Conservation (phyloP, 176 grass and related monocot species). For the Chloris gayana region DNA sequence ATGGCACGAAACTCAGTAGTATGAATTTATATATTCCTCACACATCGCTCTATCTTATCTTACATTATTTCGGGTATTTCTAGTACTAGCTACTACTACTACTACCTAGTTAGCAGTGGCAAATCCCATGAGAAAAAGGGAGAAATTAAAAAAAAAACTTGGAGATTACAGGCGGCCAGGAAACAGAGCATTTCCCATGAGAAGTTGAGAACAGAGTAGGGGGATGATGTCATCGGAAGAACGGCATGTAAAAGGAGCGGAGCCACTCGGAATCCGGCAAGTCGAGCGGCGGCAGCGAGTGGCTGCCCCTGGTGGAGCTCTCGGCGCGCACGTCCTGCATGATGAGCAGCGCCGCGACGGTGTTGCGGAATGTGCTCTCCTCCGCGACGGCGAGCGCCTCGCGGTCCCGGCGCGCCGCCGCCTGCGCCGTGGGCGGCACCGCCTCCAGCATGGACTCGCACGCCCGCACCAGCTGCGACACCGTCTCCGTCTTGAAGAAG, state of each 20-base stretch:
- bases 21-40: background rate
- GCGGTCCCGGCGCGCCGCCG: slow-evolving; percentile 18
- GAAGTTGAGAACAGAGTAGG: background rate
- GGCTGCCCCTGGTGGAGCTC: slow-evolving; percentile 75
- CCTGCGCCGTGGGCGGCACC: slow-evolving; percentile 43
- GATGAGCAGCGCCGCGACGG: slow-evolving; percentile 68
- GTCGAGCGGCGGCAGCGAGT: slow-evolving; percentile 86
- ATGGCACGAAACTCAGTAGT: background rate
- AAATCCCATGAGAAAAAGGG: background rate
- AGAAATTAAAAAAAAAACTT: background rate
- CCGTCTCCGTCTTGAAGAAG: slow-evolving; percentile 79
- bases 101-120: background rate
- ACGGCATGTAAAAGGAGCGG: slow-evolving; percentile 58
- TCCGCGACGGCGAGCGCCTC: slow-evolving; percentile 59
- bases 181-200: background rate
- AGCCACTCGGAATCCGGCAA: slow-evolving; percentile 69
- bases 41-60: background rate
- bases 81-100: background rate
- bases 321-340: slow-evolving; percentile 83
- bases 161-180: background rate
- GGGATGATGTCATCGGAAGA: slow-evolving; percentile 28
- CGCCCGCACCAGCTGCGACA: slow-evolving; percentile 70
- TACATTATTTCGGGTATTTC: slow-evolving; percentile 25
- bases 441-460: slow-evolving; percentile 80
- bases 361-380: slow-evolving; percentile 74